These are phyloP conservation scores for Hysterium pulicare DNA, from an alignment of 2,329 filamentous ascomycete species.

Conservation along the genomic window DNA sequence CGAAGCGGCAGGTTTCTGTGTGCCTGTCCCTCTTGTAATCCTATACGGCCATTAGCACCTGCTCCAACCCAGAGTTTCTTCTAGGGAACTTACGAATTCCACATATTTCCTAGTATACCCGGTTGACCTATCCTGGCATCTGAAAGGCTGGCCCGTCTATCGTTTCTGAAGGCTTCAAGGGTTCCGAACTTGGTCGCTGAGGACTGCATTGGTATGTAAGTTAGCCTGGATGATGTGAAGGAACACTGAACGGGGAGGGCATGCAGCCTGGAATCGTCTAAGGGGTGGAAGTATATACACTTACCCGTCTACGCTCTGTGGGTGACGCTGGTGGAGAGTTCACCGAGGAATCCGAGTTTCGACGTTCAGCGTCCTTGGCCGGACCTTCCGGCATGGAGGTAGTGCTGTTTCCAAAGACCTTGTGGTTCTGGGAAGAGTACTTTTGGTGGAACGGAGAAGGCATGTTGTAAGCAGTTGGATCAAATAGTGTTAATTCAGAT, in stretches of 20 bases:
- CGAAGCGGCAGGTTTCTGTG: too few relatives aligned
- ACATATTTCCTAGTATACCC: slow-evolving; percentile 29
- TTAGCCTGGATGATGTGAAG: background rate
- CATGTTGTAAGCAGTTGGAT: slow-evolving; percentile 17
- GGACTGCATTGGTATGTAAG: slow-evolving; percentile 18
- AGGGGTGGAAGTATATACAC: slow-evolving; percentile 3
- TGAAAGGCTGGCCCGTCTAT: slow-evolving; percentile 28
- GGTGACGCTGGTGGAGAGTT: slow-evolving; percentile 18
- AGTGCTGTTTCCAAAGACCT: slow-evolving; percentile 25
- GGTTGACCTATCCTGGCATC: slow-evolving; percentile 30
- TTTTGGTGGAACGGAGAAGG: slow-evolving; percentile 39
- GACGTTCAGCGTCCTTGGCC: slow-evolving; percentile 30
- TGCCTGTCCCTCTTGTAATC: too few relatives aligned
- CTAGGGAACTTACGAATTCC: slow-evolving; percentile 37
- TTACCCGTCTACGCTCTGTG: slow-evolving; percentile 28
- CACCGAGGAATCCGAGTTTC: slow-evolving; percentile 29
- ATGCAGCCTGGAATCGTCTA: background rate
- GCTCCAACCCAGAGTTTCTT: too few relatives aligned
- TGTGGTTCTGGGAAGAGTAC: slow-evolving; percentile 34
- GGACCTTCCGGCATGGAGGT: slow-evolving; percentile 32
- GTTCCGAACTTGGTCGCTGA: slow-evolving; percentile 26
- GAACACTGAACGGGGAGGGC: background rate
- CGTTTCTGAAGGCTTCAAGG: slow-evolving; percentile 30
- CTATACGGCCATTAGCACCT: too few relatives aligned
- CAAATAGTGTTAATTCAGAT: background rate